Evolutionary conservation across 2,329 filamentous ascomycete genomes (phyloP).

Genomic region (Penicillium sp.): DNA sequence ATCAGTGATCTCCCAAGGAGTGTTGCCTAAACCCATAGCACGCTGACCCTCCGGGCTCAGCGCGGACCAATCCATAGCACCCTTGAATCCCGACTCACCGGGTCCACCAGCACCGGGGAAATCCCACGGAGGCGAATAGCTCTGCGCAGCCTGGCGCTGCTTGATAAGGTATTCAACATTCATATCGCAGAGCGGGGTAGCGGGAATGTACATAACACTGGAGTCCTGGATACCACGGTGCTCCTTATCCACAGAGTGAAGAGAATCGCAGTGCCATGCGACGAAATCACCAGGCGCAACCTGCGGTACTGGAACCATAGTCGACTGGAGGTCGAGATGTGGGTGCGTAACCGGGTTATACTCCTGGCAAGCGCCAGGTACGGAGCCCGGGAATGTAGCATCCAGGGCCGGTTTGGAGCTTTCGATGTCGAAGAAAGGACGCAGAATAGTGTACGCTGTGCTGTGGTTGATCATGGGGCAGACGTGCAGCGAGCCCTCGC

Average conservation of each 20-base stretch:
- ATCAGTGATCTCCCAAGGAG: conserved; percentile 50
- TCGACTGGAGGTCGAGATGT: conserved; percentile 64
- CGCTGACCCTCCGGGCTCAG: conserved; percentile 51
- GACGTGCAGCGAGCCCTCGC: conserved; percentile 77
- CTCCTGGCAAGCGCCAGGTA: conserved; percentile 68
- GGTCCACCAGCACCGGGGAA: conserved; percentile 60
- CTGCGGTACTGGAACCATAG: conserved; percentile 70
- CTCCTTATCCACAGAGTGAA: conserved; percentile 80
- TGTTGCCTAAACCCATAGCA: conserved; percentile 55
- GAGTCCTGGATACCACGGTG: conserved; percentile 73
- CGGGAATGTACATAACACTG: conserved; percentile 85
- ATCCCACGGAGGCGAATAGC: conserved; percentile 67
- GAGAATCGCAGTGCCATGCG: conserved; percentile 74
- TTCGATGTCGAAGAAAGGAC: conserved; percentile 74
- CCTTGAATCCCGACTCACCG: conserved; percentile 44
- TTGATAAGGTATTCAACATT: conserved; percentile 70
- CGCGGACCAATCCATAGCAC: conserved; percentile 40
- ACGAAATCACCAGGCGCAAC: conserved; percentile 75
- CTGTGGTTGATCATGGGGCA: conserved; percentile 74
- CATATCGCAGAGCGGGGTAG: conserved; percentile 73
- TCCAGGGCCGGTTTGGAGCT: conserved; percentile 44
- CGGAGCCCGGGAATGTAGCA: conserved; percentile 65
- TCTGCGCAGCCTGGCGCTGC: conserved; percentile 70
- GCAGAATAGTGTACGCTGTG: conserved; percentile 76
- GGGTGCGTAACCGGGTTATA: conserved; percentile 65